A percentile compares a stretch with the other conserved stretches of the same genome.
Conservation (phyloP, 108 stramenopile species). For the Skeletonema menzelii region DNA sequence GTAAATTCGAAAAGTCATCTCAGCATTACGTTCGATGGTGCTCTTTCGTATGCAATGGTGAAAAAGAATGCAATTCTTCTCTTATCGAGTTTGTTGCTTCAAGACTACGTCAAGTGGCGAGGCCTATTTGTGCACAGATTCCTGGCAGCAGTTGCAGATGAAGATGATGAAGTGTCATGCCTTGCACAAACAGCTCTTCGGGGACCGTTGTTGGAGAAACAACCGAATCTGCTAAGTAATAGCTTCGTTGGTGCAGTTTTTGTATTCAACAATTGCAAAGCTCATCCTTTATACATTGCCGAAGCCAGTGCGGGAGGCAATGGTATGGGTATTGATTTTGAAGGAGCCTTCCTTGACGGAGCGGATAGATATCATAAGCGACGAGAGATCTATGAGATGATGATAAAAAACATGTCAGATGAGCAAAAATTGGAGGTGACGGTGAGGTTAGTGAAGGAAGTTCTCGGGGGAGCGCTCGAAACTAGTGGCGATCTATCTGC, state of each 20-base stretch:
- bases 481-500: slow-evolving; percentile 62
- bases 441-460: slow-evolving; percentile 84
- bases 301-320: slow-evolving; percentile 70
- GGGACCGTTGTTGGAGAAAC: slow-evolving; percentile 72
- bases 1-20: slow-evolving; percentile 19
- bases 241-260: slow-evolving; percentile 92
- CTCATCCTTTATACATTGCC: slow-evolving; percentile 86
- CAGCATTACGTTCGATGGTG: slow-evolving; percentile 19
- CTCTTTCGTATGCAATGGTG: slow-evolving; percentile 44
- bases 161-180: slow-evolving; percentile 78
- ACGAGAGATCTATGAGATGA: slow-evolving; percentile 75
- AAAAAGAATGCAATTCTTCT: slow-evolving; percentile 90
- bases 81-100: slow-evolving; percentile 83
- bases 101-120: slow-evolving; percentile 97
- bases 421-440: slow-evolving; percentile 92
- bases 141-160: slow-evolving; percentile 88
- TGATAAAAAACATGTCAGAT: slow-evolving; percentile 83
- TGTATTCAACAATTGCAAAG: slow-evolving; percentile 89
- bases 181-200: slow-evolving; percentile 75
- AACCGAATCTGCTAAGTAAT: slow-evolving; percentile 82
- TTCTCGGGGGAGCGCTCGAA: slow-evolving; percentile 75
- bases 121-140: slow-evolving; percentile 89
- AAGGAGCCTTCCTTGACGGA: slow-evolving; percentile 49
- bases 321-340: slow-evolving; percentile 60
- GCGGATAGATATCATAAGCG: slow-evolving; percentile 51